These are phyloP conservation scores for Tremella yokohamensis DNA, from an alignment of 768 basidiomycete genomes.

Conservation along the genomic window DNA sequence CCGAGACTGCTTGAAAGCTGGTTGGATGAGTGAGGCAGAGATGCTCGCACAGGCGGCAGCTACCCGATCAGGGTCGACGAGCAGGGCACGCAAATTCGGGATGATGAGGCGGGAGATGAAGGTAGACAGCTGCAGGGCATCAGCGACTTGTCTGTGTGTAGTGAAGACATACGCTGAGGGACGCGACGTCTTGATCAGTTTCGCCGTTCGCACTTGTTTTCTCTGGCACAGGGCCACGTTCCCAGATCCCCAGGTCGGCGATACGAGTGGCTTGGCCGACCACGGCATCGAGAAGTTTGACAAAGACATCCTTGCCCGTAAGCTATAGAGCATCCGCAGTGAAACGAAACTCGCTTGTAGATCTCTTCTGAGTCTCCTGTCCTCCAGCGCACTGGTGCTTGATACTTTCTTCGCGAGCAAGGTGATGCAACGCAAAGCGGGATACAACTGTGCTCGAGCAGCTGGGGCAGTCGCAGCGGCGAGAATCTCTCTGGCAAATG, in stretches of 20 bases:
- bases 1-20: constrained; percentile 73
- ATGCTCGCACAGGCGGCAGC: constrained; percentile 75
- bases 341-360: constrained; percentile 56
- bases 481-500: constrained; percentile 74
- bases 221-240: constrained; percentile 9
- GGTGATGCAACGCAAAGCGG: constrained; percentile 64
- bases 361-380: constrained; percentile 79
- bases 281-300: constrained; percentile 76
- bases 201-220: constrained; percentile 10
- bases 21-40: constrained; percentile 74
- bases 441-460: constrained; percentile 67
- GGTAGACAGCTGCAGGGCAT: constrained; percentile 59
- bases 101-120: constrained; percentile 69
- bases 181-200: neutral
- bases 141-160: neutral
- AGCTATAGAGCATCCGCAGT: neutral
- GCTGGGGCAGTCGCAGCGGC: constrained; percentile 52
- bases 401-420: constrained; percentile 29
- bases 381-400: constrained; percentile 87
- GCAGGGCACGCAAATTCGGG: constrained; percentile 71
- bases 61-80: constrained; percentile 80
- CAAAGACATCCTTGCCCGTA: constrained; percentile 63
- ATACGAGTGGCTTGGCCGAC: constrained; percentile 59
- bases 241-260: constrained; percentile 22
- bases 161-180: constrained; percentile 16